Evolutionary conservation across 352 stramenopile genomes (phyloP).

Genomic region (Phytophthora syringae): DNA sequence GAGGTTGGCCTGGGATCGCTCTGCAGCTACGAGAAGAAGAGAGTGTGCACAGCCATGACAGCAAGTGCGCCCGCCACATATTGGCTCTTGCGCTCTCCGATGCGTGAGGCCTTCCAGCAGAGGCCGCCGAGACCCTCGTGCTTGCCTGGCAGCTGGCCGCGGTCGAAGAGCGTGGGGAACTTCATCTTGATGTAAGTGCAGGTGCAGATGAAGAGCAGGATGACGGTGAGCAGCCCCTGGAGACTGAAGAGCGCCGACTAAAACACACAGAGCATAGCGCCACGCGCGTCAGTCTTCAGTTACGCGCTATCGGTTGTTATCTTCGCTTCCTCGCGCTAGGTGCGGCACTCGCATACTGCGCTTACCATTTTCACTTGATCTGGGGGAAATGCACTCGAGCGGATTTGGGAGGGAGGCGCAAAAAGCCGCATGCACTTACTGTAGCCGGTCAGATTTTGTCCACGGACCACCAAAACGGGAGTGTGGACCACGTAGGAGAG

Average conservation of each 20-base stretch:
- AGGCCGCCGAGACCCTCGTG: constrained; percentile 89
- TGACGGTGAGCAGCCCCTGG: constrained; percentile 95
- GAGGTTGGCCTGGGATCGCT: too few species aligned
- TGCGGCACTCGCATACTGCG: background rate
- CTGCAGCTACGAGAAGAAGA: constrained; percentile 83
- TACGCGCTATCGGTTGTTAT: background rate
- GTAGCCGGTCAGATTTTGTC: background rate
- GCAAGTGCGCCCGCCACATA: constrained; percentile 87
- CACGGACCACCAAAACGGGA: constrained; percentile 25
- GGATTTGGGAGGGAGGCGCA: constrained; percentile 7
- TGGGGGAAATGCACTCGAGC: background rate
- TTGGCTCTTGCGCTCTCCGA: constrained; percentile 92
- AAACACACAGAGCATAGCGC: constrained; percentile 12
- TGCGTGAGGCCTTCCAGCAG: constrained; percentile 93
- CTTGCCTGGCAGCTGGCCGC: constrained; percentile 76
- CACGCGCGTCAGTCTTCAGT: constrained; percentile 9
- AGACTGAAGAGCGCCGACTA: constrained; percentile 98
- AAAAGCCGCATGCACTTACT: constrained; percentile 18
- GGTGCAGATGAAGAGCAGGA: constrained; percentile 98
- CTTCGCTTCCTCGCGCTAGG: background rate
- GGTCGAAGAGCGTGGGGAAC: constrained; percentile 96
- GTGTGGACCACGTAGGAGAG: constrained; percentile 19
- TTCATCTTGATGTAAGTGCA: constrained; percentile 97
- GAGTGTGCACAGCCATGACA: constrained; percentile 91
- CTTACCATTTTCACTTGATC: constrained; percentile 32